Base-by-base conservation (phyloP, 805 yeast species). In the Citeromyces nyonsensis region DNA sequence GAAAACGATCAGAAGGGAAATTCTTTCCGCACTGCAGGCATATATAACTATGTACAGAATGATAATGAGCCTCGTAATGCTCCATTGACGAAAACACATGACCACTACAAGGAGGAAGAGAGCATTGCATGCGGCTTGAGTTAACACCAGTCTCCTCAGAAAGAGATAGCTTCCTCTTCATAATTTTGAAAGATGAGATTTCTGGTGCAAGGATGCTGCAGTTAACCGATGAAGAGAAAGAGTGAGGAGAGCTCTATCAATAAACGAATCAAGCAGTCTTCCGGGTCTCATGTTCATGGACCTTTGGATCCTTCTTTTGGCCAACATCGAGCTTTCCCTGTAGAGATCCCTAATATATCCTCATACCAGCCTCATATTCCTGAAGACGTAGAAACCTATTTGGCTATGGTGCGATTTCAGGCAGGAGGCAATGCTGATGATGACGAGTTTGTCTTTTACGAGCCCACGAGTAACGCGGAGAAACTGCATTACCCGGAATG, bases 1-100 rank as follows among this genome's bases (percentile, higher is more conserved):
- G 47, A 6, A 63, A 39, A 26, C 37, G 42, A 8, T 55, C 51
- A n/a, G 57, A 52, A 0, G 74, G 73, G 35, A 70, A 63, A 36
- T 44, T 49, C 28, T 42, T 49, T 7, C 41, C 37, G 39, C 73
- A 66, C 25, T 46, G 50, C 0, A 39, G 32, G 37, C 73, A 65
- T 2, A 47, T 39, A 38, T 54, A 40, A 4, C 49, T 39, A 33
- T 52, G 56, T 4, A 25, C 20, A 1, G 38, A 18, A 4, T 42
- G 29, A 39, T 48, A 45, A 44, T 63, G 48, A 4, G 33, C 6
- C 32, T 46, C 48, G 36, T 41, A 36, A 31, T 33, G 36, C 10
- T 27, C 25, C 14, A 18, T 18, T 5, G 22, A 18, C 22, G 22
- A 18, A 18, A 18, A 18, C 6, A 18, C 22, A 5, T 18, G 22